A percentile compares a stretch with the other conserved stretches of the same genome.
Evolutionary conservation across 345 rosid species (phyloP).

Genomic region (Brassica cretica): DNA sequence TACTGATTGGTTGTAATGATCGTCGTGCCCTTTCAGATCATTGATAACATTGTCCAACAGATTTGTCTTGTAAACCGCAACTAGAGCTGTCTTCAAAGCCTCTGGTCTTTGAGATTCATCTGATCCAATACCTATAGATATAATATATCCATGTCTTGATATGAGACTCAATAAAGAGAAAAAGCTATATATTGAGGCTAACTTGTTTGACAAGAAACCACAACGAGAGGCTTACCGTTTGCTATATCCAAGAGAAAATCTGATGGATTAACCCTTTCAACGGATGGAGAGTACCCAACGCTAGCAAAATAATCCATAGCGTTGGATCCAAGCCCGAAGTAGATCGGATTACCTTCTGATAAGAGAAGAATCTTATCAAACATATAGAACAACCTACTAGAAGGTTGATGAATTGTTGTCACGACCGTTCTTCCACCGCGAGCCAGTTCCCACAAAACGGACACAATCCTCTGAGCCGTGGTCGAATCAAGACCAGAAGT

Average conservation of each 20-base stretch:
- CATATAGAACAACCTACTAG: slow-evolving; percentile 78
- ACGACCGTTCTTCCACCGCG: slow-evolving; percentile 76
- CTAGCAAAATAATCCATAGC: slow-evolving; percentile 75
- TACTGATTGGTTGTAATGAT: slow-evolving; percentile 11
- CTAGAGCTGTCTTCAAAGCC: slow-evolving; percentile 41
- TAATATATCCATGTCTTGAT: not conserved
- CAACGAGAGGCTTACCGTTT: slow-evolving; percentile 58
- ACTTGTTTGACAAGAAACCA: not conserved
- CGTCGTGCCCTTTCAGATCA: slow-evolving; percentile 36
- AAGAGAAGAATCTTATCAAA: slow-evolving; percentile 79
- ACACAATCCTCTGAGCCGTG: slow-evolving; percentile 74
- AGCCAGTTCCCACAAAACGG: slow-evolving; percentile 58
- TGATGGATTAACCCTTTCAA: slow-evolving; percentile 63
- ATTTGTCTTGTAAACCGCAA: slow-evolving; percentile 41
- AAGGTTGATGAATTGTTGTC: slow-evolving; percentile 91
- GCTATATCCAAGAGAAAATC: slow-evolving; percentile 93
- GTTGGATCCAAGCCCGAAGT: slow-evolving; percentile 54
- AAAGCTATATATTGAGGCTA: not conserved
- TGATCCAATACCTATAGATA: slow-evolving; percentile 42
- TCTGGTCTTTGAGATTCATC: slow-evolving; percentile 39
- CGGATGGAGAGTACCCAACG: slow-evolving; percentile 59
- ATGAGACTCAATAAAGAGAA: not conserved
- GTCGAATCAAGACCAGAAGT: slow-evolving; percentile 96
- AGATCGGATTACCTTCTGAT: slow-evolving; percentile 76
- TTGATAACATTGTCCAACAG: slow-evolving; percentile 40